Evolutionary conservation across 2,329 filamentous ascomycete genomes (phyloP).

Genomic region (Diaporthe velutina): DNA sequence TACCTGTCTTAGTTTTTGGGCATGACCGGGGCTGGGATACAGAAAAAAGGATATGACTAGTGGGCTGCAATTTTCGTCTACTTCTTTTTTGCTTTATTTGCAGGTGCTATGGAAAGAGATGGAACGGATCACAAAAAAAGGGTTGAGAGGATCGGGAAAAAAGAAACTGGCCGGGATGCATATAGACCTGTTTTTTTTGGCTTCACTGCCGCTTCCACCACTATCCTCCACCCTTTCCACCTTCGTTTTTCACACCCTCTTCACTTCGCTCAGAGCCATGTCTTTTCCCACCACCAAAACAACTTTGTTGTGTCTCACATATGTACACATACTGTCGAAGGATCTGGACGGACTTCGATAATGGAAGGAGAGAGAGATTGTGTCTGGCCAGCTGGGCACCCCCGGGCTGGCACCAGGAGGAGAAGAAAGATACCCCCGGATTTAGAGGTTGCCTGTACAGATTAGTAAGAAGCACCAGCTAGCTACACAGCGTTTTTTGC

Average conservation of each 20-base stretch:
- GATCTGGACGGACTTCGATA: conserved; percentile 34
- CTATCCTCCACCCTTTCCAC: conserved; percentile 34
- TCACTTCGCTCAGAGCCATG: conserved; percentile 37
- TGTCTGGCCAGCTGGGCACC: conserved; percentile 42
- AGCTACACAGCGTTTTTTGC: conserved; percentile 44
- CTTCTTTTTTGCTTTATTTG: conserved; percentile 32
- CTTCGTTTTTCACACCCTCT: conserved; percentile 28
- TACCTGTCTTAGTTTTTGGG: conserved; percentile 32
- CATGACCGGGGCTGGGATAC: conserved; percentile 39
- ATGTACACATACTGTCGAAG: conserved; percentile 44
- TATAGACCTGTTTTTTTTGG: conserved; percentile 45
- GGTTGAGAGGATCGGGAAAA: conserved; percentile 41
- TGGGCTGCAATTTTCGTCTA: conserved; percentile 24
- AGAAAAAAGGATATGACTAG: conserved; percentile 38
- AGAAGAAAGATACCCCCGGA: conserved; percentile 49
- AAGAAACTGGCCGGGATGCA: conserved; percentile 45
- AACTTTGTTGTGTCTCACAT: conserved; percentile 37
- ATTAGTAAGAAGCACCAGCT: conserved; percentile 39
- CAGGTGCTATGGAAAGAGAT: conserved; percentile 37
- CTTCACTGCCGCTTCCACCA: conserved; percentile 38
- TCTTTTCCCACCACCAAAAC: conserved; percentile 26
- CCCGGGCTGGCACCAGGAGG: conserved; percentile 48
- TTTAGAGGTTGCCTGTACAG: conserved; percentile 46
- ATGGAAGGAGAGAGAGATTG: conserved; percentile 33
- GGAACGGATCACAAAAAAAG: conserved; percentile 37